phyloP scores from a whole-genome alignment of 2,329 filamentous ascomycete species.

The Penicillium sp. region DNA sequence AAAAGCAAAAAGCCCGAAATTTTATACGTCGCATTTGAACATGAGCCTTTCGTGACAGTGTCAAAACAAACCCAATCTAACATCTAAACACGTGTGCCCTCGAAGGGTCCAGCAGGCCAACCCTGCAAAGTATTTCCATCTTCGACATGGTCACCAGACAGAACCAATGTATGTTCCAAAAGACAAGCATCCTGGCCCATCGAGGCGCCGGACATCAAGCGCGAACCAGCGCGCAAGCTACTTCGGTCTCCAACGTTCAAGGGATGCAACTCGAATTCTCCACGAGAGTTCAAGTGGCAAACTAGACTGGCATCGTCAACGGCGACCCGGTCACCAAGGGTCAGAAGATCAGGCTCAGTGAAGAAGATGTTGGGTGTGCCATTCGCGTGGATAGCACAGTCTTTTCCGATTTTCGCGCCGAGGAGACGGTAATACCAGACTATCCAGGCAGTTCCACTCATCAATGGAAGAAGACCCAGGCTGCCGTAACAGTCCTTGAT shows the following conservation, averaged over 20 bases:
- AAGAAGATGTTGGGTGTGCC: conserved; percentile 55
- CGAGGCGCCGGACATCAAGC: conserved; percentile 53
- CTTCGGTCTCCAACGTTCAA: conserved; percentile 53
- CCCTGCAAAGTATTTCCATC: conserved; percentile 54
- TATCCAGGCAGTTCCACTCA: conserved; percentile 56
- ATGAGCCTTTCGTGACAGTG: background rate
- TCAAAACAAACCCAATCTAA: background rate
- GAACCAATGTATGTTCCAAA: conserved; percentile 58
- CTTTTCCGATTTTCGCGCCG: conserved; percentile 54
- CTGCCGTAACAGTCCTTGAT: conserved; percentile 53
- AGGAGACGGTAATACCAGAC: conserved; percentile 55
- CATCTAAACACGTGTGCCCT: conserved; percentile 16
- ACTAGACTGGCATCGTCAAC: conserved; percentile 59
- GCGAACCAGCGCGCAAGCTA: conserved; percentile 53
- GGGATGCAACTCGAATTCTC: conserved; percentile 57
- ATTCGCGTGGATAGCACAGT: conserved; percentile 57
- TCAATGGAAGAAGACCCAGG: conserved; percentile 52
- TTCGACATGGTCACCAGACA: conserved; percentile 58
- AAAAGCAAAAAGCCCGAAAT: background rate
- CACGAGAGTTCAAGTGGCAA: conserved; percentile 57
- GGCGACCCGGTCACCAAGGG: conserved; percentile 53
- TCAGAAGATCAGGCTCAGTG: conserved; percentile 59
- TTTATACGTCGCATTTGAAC: background rate
- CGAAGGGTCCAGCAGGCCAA: conserved; percentile 53
- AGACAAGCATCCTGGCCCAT: conserved; percentile 56